phyloP scores from a whole-genome alignment of 306 rosid genomes.

The Rosa multiflora region DNA sequence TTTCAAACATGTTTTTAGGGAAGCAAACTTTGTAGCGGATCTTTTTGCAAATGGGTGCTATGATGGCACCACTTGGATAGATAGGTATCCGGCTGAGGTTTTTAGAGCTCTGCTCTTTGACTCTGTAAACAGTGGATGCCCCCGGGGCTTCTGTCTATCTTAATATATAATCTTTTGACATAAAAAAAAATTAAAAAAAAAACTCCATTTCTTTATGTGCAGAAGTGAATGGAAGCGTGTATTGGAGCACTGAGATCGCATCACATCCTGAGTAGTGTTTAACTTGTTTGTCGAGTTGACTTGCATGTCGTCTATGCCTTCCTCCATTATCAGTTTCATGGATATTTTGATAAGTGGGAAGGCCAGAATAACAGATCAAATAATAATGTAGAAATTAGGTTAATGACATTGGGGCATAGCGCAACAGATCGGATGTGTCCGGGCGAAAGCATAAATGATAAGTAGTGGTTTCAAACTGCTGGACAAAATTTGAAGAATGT shows the following conservation, averaged over 20 bases:
- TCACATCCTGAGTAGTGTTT: constrained; percentile 21
- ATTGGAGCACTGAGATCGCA: constrained; percentile 35
- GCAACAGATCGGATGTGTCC: background rate
- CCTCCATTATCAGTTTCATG: constrained; percentile 7
- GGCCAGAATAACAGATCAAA: background rate
- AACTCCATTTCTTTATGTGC: background rate
- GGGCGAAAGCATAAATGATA: background rate
- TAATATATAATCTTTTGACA: no score
- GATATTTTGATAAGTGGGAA: constrained; percentile 17
- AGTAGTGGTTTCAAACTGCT: background rate
- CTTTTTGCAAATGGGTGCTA: no score
- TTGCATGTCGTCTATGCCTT: constrained; percentile 12
- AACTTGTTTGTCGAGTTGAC: constrained; percentile 22
- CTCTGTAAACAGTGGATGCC: no score
- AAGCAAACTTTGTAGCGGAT: no score
- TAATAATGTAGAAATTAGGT: background rate
- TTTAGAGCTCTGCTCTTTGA: no score
- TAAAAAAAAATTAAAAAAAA: background rate
- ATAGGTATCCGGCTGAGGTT: no score
- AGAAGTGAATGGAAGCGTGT: constrained; percentile 32
- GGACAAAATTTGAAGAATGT: background rate
- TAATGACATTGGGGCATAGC: background rate
- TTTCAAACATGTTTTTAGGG: no score
- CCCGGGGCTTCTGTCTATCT: no score
- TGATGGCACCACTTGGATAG: no score